Percentiles rank a stretch among this genome's conserved stretches.
phyloP scores from a whole-genome alignment of 108 stramenopile species.

The Skeletonema grethae region DNA sequence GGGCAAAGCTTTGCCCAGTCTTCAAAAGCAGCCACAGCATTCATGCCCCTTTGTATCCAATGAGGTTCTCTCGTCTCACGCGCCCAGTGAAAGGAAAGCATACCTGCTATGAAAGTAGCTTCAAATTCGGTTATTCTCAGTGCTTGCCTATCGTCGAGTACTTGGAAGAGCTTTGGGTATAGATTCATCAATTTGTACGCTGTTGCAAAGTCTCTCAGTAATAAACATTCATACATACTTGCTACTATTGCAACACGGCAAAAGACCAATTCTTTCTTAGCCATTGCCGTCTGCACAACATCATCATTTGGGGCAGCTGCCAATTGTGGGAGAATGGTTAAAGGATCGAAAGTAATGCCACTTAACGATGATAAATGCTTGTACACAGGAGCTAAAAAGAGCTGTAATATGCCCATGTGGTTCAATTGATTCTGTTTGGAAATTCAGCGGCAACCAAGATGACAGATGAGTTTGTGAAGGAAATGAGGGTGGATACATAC shows the following conservation, averaged over 20 bases:
- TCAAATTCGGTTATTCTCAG: conserved; percentile 8
- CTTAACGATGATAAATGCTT: conserved; percentile 13
- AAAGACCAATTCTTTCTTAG: conserved; percentile 11
- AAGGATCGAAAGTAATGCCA: conserved; percentile 10
- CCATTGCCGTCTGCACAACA: conserved; percentile 5
- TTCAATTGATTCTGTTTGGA: conserved; percentile 8
- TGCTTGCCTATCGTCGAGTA: neutral
- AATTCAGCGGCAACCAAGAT: neutral
- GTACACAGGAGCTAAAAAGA: conserved; percentile 14
- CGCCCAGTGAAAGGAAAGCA: conserved; percentile 19
- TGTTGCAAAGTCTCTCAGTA: conserved; percentile 11
- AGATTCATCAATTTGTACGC: conserved; percentile 6
- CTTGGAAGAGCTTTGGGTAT: conserved; percentile 5
- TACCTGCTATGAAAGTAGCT: conserved; percentile 5
- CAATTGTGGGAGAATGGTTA: conserved; percentile 3
- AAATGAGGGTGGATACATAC: neutral
- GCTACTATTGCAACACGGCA: neutral
- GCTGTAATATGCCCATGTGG: conserved; percentile 15
- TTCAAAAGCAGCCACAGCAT: conserved; percentile 11
- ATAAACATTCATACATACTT: conserved; percentile 6
- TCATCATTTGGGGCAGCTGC: conserved; percentile 1
- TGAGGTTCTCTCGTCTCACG: conserved; percentile 14
- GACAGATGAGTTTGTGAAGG: neutral
- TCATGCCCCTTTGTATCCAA: conserved; percentile 24
- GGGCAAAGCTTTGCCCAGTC: conserved; percentile 3